Conservation (phyloP, 352 stramenopile species). For the Nothophytophthora sp. region DNA sequence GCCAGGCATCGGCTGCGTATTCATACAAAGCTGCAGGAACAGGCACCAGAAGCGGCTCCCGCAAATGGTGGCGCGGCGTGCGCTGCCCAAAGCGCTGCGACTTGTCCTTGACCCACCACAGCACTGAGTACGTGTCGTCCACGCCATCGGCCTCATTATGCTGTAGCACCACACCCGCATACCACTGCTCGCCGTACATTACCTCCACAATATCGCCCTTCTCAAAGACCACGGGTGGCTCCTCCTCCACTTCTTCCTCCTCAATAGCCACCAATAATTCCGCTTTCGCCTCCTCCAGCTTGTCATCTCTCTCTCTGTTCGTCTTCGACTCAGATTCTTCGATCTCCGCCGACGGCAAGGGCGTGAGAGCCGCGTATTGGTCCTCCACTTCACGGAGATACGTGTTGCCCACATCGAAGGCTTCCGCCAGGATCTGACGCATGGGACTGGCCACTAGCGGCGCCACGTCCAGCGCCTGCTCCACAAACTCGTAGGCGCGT, state of each 20-base stretch:
- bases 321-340: slow-evolving; percentile 1
- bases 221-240: slow-evolving; percentile 29
- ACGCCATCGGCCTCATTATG: slow-evolving; percentile 43
- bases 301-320: not conserved
- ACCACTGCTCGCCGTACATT: slow-evolving; percentile 53
- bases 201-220: slow-evolving; percentile 74
- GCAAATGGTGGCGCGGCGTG: slow-evolving; percentile 51
- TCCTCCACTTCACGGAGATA: slow-evolving; percentile 53
- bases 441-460: slow-evolving; percentile 62
- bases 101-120: slow-evolving; percentile 84
- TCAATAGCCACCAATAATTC: not conserved
- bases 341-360: slow-evolving; percentile 14
- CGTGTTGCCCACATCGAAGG: slow-evolving; percentile 55
- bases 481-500: slow-evolving; percentile 64
- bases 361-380: slow-evolving; percentile 59
- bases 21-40: slow-evolving; percentile 45
- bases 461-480: slow-evolving; percentile 44
- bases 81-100: slow-evolving; percentile 71
- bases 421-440: slow-evolving; percentile 69
- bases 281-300: not conserved
- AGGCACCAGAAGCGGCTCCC: slow-evolving; percentile 33
- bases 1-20: slow-evolving; percentile 54
- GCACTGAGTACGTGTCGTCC: slow-evolving; percentile 64
- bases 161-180: slow-evolving; percentile 64
- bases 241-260: slow-evolving; percentile 1